Evolutionary conservation across 768 basidiomycete genomes (phyloP), one percentile per base, ranked within the genome.

Genomic region (Rubroboletus pulcherrimus): DNA sequence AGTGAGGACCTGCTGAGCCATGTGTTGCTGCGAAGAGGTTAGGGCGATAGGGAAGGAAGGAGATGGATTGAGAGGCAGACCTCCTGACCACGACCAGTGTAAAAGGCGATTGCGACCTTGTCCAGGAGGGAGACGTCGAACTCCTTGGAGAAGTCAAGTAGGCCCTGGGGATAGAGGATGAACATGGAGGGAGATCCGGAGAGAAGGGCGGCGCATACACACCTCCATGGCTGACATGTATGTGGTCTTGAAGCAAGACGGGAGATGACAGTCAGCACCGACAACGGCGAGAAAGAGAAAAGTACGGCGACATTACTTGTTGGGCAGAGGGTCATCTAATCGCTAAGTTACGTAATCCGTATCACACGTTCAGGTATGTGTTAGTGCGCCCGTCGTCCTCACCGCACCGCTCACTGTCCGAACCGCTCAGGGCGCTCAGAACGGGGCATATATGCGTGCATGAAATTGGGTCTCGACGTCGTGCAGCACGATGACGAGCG

Each of bases 121-220:
- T 99, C 97, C 74, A 98, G 80, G 59, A 98, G 81, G 58, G 79
- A 74, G 72, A 97, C 86, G 81, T 98, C 94, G 74, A 98, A 91
- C 67, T 96, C 93, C 66, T 82, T 84, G 64, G 87, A 87, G 79
- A 95, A 93, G 81, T 97, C 93, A 71, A 97, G 88, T 65, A 97
- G 81, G 73, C 79, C 84, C 94, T 97, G 50, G 17, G 33, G 57
- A 48, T 44, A 46, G 30, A 33, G 3, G 24, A 47, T 57, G 58
- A 65, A 47, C 33, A 50, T 29, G 30, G 39, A 46, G n/a, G 37
- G 24, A 37, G 49, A 53, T 57, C 45, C 26, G 33, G 33, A 46
- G 43, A n/a, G 34, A 14, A 29, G 7, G 9, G 39, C 0, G 0
- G 30, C 39, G 56, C 53, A 50, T 50, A 60, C 68, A 57, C 46